phyloP scores from a whole-genome alignment of 306 rosid genomes.

The Medicago lupulina region DNA sequence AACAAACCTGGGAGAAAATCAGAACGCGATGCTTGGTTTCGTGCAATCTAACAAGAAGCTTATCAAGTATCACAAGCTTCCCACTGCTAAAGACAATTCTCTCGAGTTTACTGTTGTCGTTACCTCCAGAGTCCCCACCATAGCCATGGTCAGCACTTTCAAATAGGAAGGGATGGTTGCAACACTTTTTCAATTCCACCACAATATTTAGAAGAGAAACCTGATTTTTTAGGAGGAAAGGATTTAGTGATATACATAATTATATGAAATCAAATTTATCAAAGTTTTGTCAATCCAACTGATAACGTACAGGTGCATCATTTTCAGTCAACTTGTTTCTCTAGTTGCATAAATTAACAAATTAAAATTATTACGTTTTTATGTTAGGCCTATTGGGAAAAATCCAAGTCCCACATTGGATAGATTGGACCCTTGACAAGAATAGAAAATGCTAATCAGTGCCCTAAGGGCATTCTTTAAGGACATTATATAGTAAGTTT shows the following conservation, averaged over 20 bases:
- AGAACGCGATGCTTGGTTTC: conserved; percentile 97
- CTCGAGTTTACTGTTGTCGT: conserved; percentile 86
- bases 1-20: conserved; percentile 95
- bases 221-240: conserved; percentile 49
- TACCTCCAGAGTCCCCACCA: conserved; percentile 79
- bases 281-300: conserved; percentile 21
- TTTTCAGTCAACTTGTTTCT: conserved; percentile 11
- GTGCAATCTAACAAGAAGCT: conserved; percentile 89
- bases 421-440: no score
- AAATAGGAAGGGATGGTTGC: conserved; percentile 98
- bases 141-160: conserved; percentile 99
- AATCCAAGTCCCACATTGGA: no score
- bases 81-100: conserved; percentile 97
- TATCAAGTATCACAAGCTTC: conserved; percentile 94
- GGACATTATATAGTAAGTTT: no score
- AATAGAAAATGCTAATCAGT: no score
- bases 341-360: conserved; percentile 19
- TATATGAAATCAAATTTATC: conserved; percentile 18
- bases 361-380: not conserved
- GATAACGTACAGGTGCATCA: conserved; percentile 14
- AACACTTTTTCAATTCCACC: conserved; percentile 98
- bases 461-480: no score
- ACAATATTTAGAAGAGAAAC: conserved; percentile 97
- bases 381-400: not conserved
- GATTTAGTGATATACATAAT: conserved; percentile 15